Percentiles rank a stretch among this genome's conserved stretches.
phyloP scores from a whole-genome alignment of 208 protist genomes.

The Crithidia fasciculata region DNA sequence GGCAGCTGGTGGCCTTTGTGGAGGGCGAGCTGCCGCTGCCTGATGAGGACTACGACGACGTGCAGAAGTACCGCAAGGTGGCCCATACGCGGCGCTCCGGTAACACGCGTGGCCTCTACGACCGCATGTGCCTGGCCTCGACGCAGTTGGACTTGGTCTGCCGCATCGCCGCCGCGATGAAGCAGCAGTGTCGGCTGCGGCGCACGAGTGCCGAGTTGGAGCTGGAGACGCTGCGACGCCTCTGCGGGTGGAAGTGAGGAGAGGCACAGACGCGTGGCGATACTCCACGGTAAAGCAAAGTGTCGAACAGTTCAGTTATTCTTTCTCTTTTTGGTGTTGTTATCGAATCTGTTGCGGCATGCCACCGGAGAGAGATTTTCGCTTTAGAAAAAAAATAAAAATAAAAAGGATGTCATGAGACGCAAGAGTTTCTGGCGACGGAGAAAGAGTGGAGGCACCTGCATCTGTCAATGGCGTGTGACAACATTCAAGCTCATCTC shows the following conservation, averaged over 20 bases:
- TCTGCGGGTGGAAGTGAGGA: slow-evolving; percentile 28
- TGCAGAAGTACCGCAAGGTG: slow-evolving; percentile 70
- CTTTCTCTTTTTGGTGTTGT: no score
- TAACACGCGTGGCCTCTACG: slow-evolving; percentile 58
- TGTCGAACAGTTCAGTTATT: no score
- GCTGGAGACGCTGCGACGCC: slow-evolving; percentile 37
- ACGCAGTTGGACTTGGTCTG: slow-evolving; percentile 50
- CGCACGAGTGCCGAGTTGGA: slow-evolving; percentile 48
- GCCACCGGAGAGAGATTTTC: no score
- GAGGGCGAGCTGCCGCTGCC: slow-evolving; percentile 75
- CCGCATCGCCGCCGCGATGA: slow-evolving; percentile 35
- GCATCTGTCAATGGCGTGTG: no score
- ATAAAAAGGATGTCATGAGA: no score
- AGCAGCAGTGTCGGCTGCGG: slow-evolving; percentile 37
- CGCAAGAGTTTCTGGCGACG: no score
- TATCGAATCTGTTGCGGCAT: no score
- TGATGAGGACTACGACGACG: slow-evolving; percentile 84
- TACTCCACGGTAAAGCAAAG: no score
- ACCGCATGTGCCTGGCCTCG: slow-evolving; percentile 46
- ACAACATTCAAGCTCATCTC: no score
- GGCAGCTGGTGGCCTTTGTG: slow-evolving; percentile 53
- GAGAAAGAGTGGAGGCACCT: no score
- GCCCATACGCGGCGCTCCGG: slow-evolving; percentile 59
- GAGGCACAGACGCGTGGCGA: no score
- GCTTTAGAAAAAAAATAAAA: no score